Evolutionary conservation across 2,329 filamentous ascomycete genomes (phyloP), one percentile per base, ranked within the genome.

Genomic region (Sarocladium kiliense): DNA sequence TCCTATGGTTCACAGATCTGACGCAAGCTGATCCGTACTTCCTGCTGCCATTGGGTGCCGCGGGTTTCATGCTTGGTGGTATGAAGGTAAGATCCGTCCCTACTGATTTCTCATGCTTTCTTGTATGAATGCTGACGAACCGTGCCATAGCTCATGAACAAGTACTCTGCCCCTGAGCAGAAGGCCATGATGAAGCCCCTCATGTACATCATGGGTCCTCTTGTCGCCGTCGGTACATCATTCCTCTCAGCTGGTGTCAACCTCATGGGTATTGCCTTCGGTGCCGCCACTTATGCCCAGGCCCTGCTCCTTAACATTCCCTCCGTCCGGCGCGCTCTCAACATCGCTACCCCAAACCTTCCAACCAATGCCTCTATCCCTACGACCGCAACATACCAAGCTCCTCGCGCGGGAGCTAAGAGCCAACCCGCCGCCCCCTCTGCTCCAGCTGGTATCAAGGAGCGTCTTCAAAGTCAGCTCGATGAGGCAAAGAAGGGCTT

Each of bases 1-100:
- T 85, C 34, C 72, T 85, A 39, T 99, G 94, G 94, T 81, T 97
- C 61, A 72, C 75, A 1, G 88, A 97, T 68, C 71, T 99, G 59
- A 86, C 90, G 0, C 66, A 84, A 21, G 69, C 81, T 2, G 94
- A 99, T 69, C 93, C 94, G 0, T 86, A 79, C 63, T 93, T 82
- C 62, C 68, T 94, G 39, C 73, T 97, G 30, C 94, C 94, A 1
- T 59, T 83, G 2, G 56, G 78, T 1, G 83, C 85, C 2, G 79
- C 84, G 1, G 69, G 66, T 7, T 65, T 83, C 54, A 79, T 88
- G 69, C 81, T 79, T 61, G 61, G 75, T 26, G 78, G 83, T 53
- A 72, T 90, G 56, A 77, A 76, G 55, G 78, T 79, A 67, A 55
- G 74, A 58, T 34, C 14, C 11, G 16, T 5, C 27, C n/a, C 12